A percentile compares a stretch with the other conserved stretches of the same genome.
Conservation (phyloP, 352 stramenopile species). For the Aphanomyces euteiches region DNA sequence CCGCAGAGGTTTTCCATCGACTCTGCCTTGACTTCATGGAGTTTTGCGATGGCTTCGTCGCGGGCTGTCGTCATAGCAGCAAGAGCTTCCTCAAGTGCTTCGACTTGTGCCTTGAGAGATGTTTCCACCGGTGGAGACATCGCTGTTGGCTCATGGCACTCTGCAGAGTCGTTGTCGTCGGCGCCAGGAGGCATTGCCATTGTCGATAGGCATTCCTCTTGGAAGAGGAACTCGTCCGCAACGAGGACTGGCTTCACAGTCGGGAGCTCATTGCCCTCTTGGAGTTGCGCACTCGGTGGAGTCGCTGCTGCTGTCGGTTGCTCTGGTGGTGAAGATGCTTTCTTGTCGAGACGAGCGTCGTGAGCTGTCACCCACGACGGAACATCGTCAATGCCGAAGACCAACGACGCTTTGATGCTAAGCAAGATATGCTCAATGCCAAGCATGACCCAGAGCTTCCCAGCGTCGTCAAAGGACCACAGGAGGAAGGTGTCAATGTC, state of each 20-base stretch:
- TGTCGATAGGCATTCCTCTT: not conserved
- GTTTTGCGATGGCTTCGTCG: not conserved
- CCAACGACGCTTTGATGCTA: slow-evolving; percentile 58
- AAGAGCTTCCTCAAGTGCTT: not conserved
- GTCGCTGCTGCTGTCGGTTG: not conserved
- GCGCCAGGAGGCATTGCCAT: too few relatives aligned
- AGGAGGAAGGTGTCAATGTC: slow-evolving; percentile 36
- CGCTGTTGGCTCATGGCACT: not conserved
- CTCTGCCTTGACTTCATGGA: not conserved
- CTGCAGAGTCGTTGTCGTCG: not conserved
- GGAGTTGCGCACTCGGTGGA: not conserved
- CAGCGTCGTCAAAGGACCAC: slow-evolving; percentile 29
- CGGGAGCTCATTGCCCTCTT: not conserved
- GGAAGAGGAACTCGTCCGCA: not conserved
- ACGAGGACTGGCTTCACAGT: not conserved
- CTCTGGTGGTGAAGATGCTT: not conserved
- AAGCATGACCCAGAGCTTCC: slow-evolving; percentile 62
- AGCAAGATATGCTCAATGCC: slow-evolving; percentile 65
- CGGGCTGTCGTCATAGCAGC: not conserved
- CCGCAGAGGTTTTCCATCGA: not conserved
- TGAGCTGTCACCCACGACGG: slow-evolving; percentile 50
- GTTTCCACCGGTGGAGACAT: not conserved
- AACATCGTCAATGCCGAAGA: slow-evolving; percentile 61
- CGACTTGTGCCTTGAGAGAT: not conserved
- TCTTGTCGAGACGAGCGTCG: slow-evolving; percentile 6